Evolutionary conservation across 2,329 filamentous ascomycete species (phyloP).

Genomic region (Cucurbitaria berberidis): DNA sequence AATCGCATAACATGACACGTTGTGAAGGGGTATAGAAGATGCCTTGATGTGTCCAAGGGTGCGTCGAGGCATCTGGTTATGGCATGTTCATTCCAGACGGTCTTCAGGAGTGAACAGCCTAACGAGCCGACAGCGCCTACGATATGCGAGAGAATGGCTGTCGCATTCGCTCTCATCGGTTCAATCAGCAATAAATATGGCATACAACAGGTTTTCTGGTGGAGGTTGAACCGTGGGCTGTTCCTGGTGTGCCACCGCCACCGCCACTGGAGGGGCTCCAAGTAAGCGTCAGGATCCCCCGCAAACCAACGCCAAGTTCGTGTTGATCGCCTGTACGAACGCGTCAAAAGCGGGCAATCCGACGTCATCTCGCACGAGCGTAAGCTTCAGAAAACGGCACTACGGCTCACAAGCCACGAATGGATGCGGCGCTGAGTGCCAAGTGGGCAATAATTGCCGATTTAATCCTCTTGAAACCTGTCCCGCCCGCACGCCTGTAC

Average conservation of each 20-base stretch:
- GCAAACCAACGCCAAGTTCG: constrained; percentile 21
- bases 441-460: constrained; percentile 24
- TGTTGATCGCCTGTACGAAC: constrained; percentile 18
- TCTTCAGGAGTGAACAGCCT: too few species aligned
- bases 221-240: background rate
- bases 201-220: background rate
- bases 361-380: constrained; percentile 30
- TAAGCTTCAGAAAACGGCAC: constrained; percentile 24
- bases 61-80: background rate
- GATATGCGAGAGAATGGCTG: too few species aligned
- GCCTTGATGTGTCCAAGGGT: too few species aligned
- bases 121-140: too few species aligned
- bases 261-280: constrained; percentile 7
- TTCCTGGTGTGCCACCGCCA: background rate
- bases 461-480: constrained; percentile 14
- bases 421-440: constrained; percentile 14
- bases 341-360: constrained; percentile 16
- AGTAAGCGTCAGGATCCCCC: too few species aligned
- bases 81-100: too few species aligned
- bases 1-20: too few species aligned
- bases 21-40: too few species aligned
- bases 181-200: too few species aligned
- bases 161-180: too few species aligned
- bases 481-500: constrained; percentile 9
- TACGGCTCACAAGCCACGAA: constrained; percentile 22